Conservation (phyloP, 1,284 basidiomycete species). For the Naganishia liquefaciens region DNA sequence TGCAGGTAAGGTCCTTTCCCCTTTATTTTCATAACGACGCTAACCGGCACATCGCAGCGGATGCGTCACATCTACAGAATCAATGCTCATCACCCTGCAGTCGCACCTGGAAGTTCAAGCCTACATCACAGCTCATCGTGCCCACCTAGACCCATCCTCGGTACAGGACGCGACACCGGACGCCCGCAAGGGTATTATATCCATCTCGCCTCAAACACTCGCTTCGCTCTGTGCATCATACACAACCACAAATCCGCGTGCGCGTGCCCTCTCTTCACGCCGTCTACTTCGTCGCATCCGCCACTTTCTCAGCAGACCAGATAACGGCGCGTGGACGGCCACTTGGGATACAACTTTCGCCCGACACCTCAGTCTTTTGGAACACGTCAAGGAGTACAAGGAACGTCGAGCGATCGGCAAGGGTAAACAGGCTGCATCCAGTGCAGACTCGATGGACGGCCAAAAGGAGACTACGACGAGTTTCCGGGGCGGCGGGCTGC, state of each 20-base stretch:
- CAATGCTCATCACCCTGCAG: constrained; percentile 94
- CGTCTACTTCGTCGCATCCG: constrained; percentile 69
- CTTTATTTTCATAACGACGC: constrained; percentile 6
- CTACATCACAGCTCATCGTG: constrained; percentile 66
- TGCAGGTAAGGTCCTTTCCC: constrained; percentile 50
- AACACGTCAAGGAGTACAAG: constrained; percentile 78
- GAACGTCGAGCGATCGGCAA: constrained; percentile 59
- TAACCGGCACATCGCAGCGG: constrained; percentile 61
- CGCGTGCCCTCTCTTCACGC: constrained; percentile 47
- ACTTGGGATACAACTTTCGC: constrained; percentile 95
- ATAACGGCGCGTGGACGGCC: constrained; percentile 61
- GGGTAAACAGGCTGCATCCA: constrained; percentile 34
- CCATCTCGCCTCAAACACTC: constrained; percentile 87
- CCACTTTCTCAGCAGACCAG: constrained; percentile 59
- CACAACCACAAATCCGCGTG: constrained; percentile 35
- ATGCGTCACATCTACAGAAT: constrained; percentile 97
- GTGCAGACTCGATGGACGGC: constrained; percentile 9
- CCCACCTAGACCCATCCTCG: constrained; percentile 37
- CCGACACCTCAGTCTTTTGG: constrained; percentile 77
- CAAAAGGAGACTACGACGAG: constrained; percentile 33
- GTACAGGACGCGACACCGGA: constrained; percentile 39
- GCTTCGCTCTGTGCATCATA: constrained; percentile 81
- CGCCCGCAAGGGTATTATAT: constrained; percentile 70
- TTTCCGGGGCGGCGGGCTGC: constrained; percentile 58
- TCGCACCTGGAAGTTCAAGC: constrained; percentile 87